Conservation (phyloP, 1,284 basidiomycete genomes). For the Pseudozyma thailandica region DNA sequence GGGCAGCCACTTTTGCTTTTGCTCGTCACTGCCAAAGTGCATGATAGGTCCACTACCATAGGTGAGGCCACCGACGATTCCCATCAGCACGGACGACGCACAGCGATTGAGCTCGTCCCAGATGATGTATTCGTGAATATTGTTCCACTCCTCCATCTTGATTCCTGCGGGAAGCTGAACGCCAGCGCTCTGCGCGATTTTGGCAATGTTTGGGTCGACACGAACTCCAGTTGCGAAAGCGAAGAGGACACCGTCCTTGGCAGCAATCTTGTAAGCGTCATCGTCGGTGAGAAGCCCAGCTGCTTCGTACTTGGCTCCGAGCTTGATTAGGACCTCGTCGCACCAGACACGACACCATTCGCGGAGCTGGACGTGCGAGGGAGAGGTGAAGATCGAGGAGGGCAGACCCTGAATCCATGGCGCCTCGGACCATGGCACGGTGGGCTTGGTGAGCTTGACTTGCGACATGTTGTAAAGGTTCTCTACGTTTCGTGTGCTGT, state of each 20-base stretch:
- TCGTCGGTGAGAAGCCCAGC: slow-evolving; percentile 40
- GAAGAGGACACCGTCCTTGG: slow-evolving; percentile 57
- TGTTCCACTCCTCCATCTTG: slow-evolving; percentile 55
- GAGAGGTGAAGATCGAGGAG: slow-evolving; percentile 45
- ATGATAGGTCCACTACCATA: slow-evolving; percentile 51
- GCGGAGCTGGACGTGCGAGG: slow-evolving; percentile 42
- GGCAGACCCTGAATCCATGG: slow-evolving; percentile 55
- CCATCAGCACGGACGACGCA: slow-evolving; percentile 46
- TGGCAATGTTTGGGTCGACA: slow-evolving; percentile 47
- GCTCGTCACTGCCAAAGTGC: slow-evolving; percentile 53
- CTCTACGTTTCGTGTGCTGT: too few relatives aligned
- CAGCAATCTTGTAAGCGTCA: slow-evolving; percentile 46
- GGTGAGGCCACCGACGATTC: slow-evolving; percentile 38
- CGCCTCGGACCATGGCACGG: slow-evolving; percentile 51
- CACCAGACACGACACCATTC: slow-evolving; percentile 48
- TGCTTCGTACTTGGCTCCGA: slow-evolving; percentile 41
- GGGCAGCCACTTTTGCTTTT: slow-evolving; percentile 53
- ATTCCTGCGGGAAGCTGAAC: slow-evolving; percentile 51
- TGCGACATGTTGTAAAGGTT: slow-evolving; percentile 17
- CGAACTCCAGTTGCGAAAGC: slow-evolving; percentile 51
- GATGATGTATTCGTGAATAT: slow-evolving; percentile 60
- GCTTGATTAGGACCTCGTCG: slow-evolving; percentile 45
- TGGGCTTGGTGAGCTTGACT: slow-evolving; percentile 41
- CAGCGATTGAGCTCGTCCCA: slow-evolving; percentile 57
- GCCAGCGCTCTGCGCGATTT: slow-evolving; percentile 35